Evolutionary conservation across 2,329 filamentous ascomycete species (phyloP).

Genomic region (Hymenoscyphus repandus): DNA sequence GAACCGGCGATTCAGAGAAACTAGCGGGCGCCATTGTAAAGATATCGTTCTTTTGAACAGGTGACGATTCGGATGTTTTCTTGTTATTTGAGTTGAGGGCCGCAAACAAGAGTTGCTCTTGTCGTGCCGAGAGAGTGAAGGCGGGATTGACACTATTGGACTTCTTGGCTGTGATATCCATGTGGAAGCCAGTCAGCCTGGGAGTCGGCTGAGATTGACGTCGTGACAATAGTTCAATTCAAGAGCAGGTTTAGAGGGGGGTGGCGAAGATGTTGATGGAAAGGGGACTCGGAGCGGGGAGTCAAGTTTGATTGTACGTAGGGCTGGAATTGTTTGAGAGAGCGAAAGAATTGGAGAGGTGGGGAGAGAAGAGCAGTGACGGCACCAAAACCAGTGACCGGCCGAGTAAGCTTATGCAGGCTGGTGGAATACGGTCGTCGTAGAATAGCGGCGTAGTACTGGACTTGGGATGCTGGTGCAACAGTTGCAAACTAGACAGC

Average conservation of each 20-base stretch:
- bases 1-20: slow-evolving; percentile 44
- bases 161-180: slow-evolving; percentile 18
- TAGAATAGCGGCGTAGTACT: too few species aligned
- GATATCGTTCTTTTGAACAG: slow-evolving; percentile 31
- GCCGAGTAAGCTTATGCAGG: slow-evolving; percentile 5
- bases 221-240: neutral
- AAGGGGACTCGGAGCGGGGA: neutral
- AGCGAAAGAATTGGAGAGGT: neutral
- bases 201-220: neutral
- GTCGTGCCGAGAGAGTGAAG: slow-evolving; percentile 68
- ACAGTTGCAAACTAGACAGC: too few species aligned
- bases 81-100: slow-evolving; percentile 65
- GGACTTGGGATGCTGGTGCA: neutral
- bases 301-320: neutral
- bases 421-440: neutral
- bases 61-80: slow-evolving; percentile 18
- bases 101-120: slow-evolving; percentile 70
- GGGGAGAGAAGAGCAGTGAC: neutral
- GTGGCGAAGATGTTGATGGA: neutral
- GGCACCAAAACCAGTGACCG: neutral
- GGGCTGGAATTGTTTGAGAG: neutral
- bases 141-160: slow-evolving; percentile 39
- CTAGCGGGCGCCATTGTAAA: slow-evolving; percentile 44
- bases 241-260: too few species aligned
- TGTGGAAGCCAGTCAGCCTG: slow-evolving; percentile 9